Conservation (phyloP, 768 basidiomycete genomes). For the Russula sp. region DNA sequence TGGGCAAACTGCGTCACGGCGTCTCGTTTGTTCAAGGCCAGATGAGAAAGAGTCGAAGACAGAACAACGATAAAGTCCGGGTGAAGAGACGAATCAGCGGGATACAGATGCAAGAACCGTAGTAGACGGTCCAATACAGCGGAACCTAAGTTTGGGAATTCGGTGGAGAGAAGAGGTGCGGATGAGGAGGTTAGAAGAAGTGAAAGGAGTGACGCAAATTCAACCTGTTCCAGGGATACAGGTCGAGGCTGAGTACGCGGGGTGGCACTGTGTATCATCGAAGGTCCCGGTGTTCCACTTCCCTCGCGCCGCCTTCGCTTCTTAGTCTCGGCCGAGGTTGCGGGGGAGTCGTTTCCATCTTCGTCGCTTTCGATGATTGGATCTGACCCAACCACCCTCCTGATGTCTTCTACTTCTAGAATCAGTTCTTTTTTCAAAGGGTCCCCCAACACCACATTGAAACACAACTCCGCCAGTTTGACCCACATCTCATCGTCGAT, state of each 20-base stretch:
- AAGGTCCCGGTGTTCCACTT: constrained; percentile 13
- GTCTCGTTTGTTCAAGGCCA: constrained; percentile 68
- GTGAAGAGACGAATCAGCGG: constrained; percentile 72
- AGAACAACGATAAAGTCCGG: constrained; percentile 66
- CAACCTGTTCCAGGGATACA: constrained; percentile 56
- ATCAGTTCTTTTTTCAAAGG: constrained; percentile 34
- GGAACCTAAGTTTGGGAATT: constrained; percentile 38
- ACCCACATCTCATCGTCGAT: constrained; percentile 63
- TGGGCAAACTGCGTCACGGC: constrained; percentile 57
- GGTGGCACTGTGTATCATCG: constrained; percentile 4
- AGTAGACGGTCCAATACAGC: constrained; percentile 54
- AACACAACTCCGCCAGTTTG: constrained; percentile 58
- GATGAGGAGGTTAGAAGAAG: constrained; percentile 52
- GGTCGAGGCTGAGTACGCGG: constrained; percentile 25
- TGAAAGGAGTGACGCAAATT: constrained; percentile 60
- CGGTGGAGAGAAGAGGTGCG: constrained; percentile 49
- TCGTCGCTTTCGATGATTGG: constrained; percentile 31
- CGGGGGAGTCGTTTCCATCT: constrained; percentile 28
- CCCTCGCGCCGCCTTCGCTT: constrained; percentile 33
- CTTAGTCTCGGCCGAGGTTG: constrained; percentile 26
- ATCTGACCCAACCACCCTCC: constrained; percentile 30
- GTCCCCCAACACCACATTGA: constrained; percentile 73
- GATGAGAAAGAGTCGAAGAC: constrained; percentile 60
- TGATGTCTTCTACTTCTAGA: constrained; percentile 31
- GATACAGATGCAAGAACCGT: constrained; percentile 60